Evolutionary conservation across 225 moss, liverwort and hornwort genomes (phyloP), one percentile per base, ranked within the genome.

Genomic region (Asterella californica): DNA sequence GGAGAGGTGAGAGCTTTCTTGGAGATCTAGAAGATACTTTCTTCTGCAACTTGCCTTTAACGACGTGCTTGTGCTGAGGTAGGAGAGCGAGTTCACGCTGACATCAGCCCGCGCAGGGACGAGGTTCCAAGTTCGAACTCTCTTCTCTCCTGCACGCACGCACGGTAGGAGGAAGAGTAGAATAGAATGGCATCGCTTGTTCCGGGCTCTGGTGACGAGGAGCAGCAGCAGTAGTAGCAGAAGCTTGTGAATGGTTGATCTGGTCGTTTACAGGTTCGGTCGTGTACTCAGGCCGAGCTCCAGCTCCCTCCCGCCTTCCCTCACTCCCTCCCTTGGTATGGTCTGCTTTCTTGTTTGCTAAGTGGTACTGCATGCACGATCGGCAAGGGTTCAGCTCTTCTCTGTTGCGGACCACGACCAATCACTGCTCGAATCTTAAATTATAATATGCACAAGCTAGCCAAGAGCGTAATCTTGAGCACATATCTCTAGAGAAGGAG

Each of bases 21-120:
- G 65, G 32, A 33, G 65, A 65, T 30, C 33, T 65, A 32, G 33
- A 65, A 65, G 65, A 65, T 65, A 65, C 33, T 65, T 33, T 32
- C 57, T 57, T 57, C 57, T 65, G 33, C 65, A 65, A 65, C 32
- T 65, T 65, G 65, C 65, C 65, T 33, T 65, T 33, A 65, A 24
- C 65, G 65, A 65, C 65, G 30, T 65, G 65, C 65, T 65, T 65
- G 65, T 65, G 32, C 65, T 65, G 65, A 65, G 65, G 10, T 61
- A 61, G 61, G 61, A 61, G n/a, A 18, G 65, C 1, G 2, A 33
- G 32, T 33, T 32, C 9, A 24, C 5, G 33, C 32, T 65, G 65
- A 65, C 33, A 24, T 65, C 32, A 65, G 30, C 2, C 59, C 7
- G 6, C 24, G 59, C 4, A 24, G 18, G 57, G 24, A 4, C 9